Base-by-base conservation (phyloP, 2,329 filamentous ascomycete species). In the Fusarium equiseti region DNA sequence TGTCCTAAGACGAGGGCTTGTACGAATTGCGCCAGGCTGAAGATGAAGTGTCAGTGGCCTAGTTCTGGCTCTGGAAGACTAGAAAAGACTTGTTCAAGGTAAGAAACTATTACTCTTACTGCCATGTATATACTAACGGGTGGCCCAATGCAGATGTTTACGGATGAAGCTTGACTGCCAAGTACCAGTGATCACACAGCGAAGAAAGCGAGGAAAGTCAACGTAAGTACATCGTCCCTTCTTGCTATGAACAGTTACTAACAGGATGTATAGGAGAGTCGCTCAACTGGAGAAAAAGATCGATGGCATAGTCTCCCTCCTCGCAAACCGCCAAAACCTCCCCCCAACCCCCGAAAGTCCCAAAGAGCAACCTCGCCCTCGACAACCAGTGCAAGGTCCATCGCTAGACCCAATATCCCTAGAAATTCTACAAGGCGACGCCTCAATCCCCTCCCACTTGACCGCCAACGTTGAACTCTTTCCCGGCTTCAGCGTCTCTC, bases 261-360 rank as follows among this genome's bases (percentile, higher is more conserved):
- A 68, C 43, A 12, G 42, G 10, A 18, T 7, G 8, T n/a, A 29
- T 13, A 82, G 80, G 9, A 77, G 79, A 13, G 80, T 82, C 4
- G 79, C 78, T 8, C 79, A 80, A 42, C 48, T 82, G 4, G 81
- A 82, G 56, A 76, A 79, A 54, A 82, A 81, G 63, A 80, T 82
- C 31, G 80, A 82, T n/a, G 79, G 79, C 42, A 77, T 82, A 24
- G 78, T 82, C 51, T 80, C 77, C 6, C 75, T 82, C 8, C 75
- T 82, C 11, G 77, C 79, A 16, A 77, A 71, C 49, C 76, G 76
- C 40, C 68, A 73, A 48, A 70, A 65, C 43, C 67, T 68, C 16
- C 73, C 73, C 10, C 52, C 68, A 43, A 76, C 74, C 24, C 74
- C 73, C n/a, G 73, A 75, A 38, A 75, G 73, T 16, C 72, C 72